phyloP scores from a whole-genome alignment of 2,329 filamentous ascomycete genomes.

The Penicillium hordei region DNA sequence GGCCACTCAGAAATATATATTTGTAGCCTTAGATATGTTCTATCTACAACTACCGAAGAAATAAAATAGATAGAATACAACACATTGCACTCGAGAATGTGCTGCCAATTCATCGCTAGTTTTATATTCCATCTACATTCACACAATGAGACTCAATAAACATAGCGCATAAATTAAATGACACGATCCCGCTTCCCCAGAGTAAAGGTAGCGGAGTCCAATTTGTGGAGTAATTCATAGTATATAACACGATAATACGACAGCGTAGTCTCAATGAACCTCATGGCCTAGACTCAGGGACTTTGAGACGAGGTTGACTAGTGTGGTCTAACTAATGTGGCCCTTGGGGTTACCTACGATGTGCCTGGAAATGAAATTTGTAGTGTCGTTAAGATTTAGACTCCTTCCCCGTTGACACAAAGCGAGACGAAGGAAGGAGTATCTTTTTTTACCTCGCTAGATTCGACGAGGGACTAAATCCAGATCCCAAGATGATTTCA shows the following conservation, averaged over 20 bases:
- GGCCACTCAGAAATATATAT: not conserved
- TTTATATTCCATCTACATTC: not conserved
- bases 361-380: constrained; percentile 13
- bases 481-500: constrained; percentile 24
- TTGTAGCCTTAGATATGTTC: not conserved
- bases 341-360: not conserved
- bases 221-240: not conserved
- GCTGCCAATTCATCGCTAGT: not conserved
- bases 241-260: no score
- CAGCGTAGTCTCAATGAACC: not conserved
- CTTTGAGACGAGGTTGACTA: no score
- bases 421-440: constrained; percentile 14
- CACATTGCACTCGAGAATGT: not conserved
- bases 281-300: not conserved
- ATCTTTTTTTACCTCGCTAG: constrained; percentile 40
- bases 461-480: constrained; percentile 43
- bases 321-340: not conserved
- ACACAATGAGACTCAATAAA: not conserved
- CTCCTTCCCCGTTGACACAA: constrained; percentile 36
- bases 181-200: not conserved
- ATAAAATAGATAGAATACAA: not conserved
- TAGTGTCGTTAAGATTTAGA: constrained; percentile 41
- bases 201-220: not conserved
- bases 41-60: not conserved
- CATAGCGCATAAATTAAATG: not conserved